Base-by-base conservation (phyloP, 176 grass and related monocot genomes). In the Oryza rufipogon region DNA sequence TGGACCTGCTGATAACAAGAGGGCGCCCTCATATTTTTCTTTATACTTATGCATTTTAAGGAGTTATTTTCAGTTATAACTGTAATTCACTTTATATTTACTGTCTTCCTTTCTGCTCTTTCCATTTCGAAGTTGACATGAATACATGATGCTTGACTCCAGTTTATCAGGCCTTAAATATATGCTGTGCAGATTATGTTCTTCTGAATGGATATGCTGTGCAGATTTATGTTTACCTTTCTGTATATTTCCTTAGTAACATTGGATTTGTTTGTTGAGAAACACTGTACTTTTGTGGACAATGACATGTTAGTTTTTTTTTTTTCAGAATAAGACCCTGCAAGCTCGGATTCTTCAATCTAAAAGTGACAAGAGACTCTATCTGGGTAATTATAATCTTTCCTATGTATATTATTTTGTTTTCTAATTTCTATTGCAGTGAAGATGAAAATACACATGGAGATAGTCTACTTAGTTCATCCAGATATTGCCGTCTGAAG, bases 311-410 rank as follows among this genome's bases (percentile, higher is more conserved):
- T 71, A 73, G 28, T 78, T 4, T 83, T 72, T 13, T 49, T 23
- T 54, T 65, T 87, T 88, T 88, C 86, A 88, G 86, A 88, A 90
- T 81, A 90, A 66, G 58, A 86, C 88, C 67, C 73, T 90, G 34
- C 88, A 90, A 82, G 32, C 72, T 77, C 72, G 60, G 10, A 77
- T 90, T 82, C 73, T 78, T 33, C 73, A 90, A 73, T 86, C 88
- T 58, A 90, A 56, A 86, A 86, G 83, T 23, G 83, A 77, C 78
- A 70, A 66, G n/a, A 82, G 72, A n/a, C 83, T 82, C 36, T 81
- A 45, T 77, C 78, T 90, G 82, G 88, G 86, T 88, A 83, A 87
- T 32, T 83, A 78, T 71, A 41, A 4, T 76, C 66, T 83, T 64
- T 65, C 14, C 42, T 71, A 63, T 87, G 70, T 64, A 26, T 81